phyloP scores from a whole-genome alignment of 257 asterid genomes.

The Jacaranda mimosifolia region DNA sequence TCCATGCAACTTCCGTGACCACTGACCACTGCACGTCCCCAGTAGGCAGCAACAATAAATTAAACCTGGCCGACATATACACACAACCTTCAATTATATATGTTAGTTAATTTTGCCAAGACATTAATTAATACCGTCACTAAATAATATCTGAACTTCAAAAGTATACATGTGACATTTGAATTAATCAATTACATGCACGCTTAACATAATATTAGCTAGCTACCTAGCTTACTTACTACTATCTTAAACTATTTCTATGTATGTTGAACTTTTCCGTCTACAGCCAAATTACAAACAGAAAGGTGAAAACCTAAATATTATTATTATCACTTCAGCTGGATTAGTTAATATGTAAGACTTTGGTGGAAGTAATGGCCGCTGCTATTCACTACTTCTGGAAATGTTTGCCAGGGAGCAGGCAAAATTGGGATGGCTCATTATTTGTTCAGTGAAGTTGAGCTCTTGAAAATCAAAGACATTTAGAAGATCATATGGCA shows the following conservation, averaged over 20 bases:
- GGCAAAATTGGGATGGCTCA: not conserved
- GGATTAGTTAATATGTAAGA: not conserved
- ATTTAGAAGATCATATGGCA: slow-evolving; percentile 5
- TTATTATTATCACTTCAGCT: not conserved
- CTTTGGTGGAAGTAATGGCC: not conserved
- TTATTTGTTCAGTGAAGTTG: not conserved
- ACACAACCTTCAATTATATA: not conserved
- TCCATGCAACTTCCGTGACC: not conserved
- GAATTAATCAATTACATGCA: not conserved
- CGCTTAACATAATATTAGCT: not conserved
- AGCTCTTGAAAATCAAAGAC: slow-evolving; percentile 11
- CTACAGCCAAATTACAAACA: not conserved
- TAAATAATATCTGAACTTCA: not conserved
- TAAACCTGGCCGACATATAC: not conserved
- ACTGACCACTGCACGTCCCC: not conserved
- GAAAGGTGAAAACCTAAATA: not conserved
- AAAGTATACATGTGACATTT: not conserved
- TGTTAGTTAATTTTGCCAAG: not conserved
- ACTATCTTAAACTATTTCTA: not conserved
- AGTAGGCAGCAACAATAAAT: not conserved
- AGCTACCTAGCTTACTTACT: not conserved
- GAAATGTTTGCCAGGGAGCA: not conserved
- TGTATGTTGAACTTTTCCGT: slow-evolving; percentile 1
- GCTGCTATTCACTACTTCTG: not conserved
- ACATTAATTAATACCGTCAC: not conserved